Evolutionary conservation across 805 yeast species (phyloP).

Genomic region (Saccharomycopsis sp.): DNA sequence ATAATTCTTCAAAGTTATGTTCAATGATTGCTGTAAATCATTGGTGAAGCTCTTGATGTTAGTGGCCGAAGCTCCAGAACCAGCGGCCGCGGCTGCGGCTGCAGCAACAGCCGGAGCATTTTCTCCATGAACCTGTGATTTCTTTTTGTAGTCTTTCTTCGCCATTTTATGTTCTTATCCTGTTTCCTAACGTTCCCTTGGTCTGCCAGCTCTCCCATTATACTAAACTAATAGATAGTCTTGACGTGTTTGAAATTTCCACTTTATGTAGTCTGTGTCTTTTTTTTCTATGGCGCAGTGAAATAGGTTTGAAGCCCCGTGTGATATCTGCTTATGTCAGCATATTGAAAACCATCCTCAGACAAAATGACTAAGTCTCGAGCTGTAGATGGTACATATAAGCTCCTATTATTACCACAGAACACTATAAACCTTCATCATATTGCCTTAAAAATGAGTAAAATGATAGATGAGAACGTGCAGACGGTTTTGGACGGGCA

Average conservation of each 20-base stretch:
- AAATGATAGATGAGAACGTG: background rate
- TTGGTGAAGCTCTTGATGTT: background rate
- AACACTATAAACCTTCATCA: too few species aligned
- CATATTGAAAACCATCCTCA: background rate
- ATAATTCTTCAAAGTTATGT: slow-evolving; percentile 15
- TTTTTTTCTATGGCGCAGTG: background rate
- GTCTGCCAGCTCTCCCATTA: too few species aligned
- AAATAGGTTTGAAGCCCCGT: background rate
- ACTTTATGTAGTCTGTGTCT: background rate
- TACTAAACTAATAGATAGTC: too few species aligned
- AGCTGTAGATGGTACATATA: too few species aligned
- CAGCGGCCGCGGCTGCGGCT: background rate
- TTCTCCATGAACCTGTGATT: background rate
- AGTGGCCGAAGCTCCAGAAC: background rate
- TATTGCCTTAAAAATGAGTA: background rate
- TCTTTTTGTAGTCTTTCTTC: slow-evolving; percentile 5
- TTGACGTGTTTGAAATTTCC: background rate
- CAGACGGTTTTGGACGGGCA: background rate
- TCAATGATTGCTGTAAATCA: slow-evolving; percentile 12
- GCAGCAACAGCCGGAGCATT: background rate
- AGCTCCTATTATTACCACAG: too few species aligned
- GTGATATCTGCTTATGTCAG: background rate
- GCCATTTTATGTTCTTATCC: slow-evolving; percentile 4
- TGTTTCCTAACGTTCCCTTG: background rate
- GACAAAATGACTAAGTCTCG: background rate